These are phyloP conservation scores for Talaromyces ruber DNA, from an alignment of 495 filamentous ascomycete genomes.

Conservation along the genomic window DNA sequence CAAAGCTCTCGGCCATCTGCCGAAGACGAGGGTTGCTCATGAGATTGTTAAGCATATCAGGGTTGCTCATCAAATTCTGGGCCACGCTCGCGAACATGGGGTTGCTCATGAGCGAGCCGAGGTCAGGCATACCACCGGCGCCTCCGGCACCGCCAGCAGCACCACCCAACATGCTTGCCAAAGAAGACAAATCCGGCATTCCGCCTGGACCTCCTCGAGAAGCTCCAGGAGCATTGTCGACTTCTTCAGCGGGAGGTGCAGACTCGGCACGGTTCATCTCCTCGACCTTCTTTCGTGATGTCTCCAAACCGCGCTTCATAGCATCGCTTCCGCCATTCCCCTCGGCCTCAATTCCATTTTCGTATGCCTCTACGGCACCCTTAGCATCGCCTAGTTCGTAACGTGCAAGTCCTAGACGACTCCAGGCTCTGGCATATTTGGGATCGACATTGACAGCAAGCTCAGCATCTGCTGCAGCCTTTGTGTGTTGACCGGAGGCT, in stretches of 20 bases:
- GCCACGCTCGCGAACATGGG: slow-evolving; percentile 97
- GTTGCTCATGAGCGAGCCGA: slow-evolving; percentile 83
- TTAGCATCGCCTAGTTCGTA: slow-evolving; percentile 86
- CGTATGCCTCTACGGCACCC: slow-evolving; percentile 90
- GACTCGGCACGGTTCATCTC: slow-evolving; percentile 46
- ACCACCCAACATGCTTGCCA: slow-evolving; percentile 67
- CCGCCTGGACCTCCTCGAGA: slow-evolving; percentile 47
- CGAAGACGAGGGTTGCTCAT: slow-evolving; percentile 90
- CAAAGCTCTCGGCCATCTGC: slow-evolving; percentile 58
- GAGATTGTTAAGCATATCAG: slow-evolving; percentile 75
- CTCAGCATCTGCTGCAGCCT: slow-evolving; percentile 79
- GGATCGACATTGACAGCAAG: slow-evolving; percentile 78
- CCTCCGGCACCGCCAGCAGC: slow-evolving; percentile 48
- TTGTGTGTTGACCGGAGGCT: slow-evolving; percentile 68
- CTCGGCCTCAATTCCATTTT: slow-evolving; percentile 86
- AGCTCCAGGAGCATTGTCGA: slow-evolving; percentile 36
- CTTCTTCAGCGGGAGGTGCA: slow-evolving; percentile 41
- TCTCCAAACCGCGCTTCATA: slow-evolving; percentile 94
- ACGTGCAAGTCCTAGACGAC: slow-evolving; percentile 76
- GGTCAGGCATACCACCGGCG: slow-evolving; percentile 78
- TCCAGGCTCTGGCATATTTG: slow-evolving; percentile 95
- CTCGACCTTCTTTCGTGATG: slow-evolving; percentile 72
- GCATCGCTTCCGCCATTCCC: slow-evolving; percentile 72
- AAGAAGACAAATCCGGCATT: slow-evolving; percentile 68
- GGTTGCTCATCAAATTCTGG: slow-evolving; percentile 93